These are phyloP conservation scores for Corrigiola litoralis DNA, from an alignment of 179 eudicot species.

Conservation along the genomic window DNA sequence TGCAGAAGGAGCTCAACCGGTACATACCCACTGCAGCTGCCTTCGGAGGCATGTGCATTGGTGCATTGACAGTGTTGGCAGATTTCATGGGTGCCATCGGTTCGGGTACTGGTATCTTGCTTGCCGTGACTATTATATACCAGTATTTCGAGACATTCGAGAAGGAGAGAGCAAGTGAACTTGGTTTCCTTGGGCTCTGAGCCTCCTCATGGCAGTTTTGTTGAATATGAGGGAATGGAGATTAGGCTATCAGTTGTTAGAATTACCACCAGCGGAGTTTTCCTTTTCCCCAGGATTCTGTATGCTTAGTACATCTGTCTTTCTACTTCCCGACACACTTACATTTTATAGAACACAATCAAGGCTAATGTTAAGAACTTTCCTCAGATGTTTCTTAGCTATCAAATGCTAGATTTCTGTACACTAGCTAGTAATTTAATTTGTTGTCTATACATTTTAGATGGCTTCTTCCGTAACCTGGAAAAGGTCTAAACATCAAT, in stretches of 20 bases:
- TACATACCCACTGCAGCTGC: conserved; percentile 83
- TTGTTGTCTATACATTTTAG: no score
- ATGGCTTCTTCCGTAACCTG: no score
- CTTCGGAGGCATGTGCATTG: conserved; percentile 75
- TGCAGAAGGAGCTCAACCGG: conserved; percentile 72
- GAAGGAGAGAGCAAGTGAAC: conserved; percentile 74
- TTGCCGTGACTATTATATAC: conserved; percentile 72
- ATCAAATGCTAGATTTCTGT: conserved; percentile 9
- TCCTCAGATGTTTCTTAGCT: no score
- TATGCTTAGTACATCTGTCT: conserved; percentile 4
- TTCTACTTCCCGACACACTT: conserved; percentile 8
- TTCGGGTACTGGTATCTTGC: conserved; percentile 76
- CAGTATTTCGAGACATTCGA: conserved; percentile 82
- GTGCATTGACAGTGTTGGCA: conserved; percentile 72
- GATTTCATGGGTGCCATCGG: conserved; percentile 93
- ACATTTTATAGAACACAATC: conserved; percentile 15
- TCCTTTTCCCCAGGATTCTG: conserved; percentile 2
- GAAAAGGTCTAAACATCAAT: no score
- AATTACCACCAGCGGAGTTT: not conserved
- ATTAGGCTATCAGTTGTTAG: conserved; percentile 10
- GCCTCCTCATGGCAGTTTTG: conserved; percentile 4
- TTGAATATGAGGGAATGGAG: not conserved
- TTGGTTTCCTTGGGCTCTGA: conserved; percentile 71
- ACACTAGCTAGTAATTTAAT: conserved; percentile 1
- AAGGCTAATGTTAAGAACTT: conserved; percentile 13